Percentiles rank a stretch among this genome's conserved stretches.
Conservation (phyloP, 2,329 filamentous ascomycete species). For the Bertia moriformis region DNA sequence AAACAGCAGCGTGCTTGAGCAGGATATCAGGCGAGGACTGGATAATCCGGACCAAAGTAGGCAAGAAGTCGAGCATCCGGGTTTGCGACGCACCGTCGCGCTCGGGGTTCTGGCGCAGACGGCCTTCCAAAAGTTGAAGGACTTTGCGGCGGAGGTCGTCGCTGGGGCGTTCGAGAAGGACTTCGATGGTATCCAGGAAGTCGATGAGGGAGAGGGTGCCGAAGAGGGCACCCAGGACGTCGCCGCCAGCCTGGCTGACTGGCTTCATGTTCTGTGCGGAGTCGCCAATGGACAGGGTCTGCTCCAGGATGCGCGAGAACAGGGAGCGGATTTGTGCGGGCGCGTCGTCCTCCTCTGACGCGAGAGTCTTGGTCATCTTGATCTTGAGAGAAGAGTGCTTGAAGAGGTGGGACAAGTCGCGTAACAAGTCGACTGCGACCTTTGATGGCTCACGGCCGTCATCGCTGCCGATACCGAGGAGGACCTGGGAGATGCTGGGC, state of each 20-base stretch:
- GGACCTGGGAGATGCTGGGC: not conserved
- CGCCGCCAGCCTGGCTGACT: conserved; percentile 45
- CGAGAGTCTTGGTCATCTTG: not conserved
- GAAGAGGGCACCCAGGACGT: conserved; percentile 66
- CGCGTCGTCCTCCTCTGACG: not conserved
- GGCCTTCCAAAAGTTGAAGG: conserved; percentile 64
- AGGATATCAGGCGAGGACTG: conserved; percentile 56
- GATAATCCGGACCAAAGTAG: conserved; percentile 65
- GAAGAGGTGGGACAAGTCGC: not conserved
- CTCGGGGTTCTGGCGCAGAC: conserved; percentile 60
- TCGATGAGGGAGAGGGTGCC: conserved; percentile 73
- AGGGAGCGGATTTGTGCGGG: not conserved
- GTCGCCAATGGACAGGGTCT: conserved; percentile 51
- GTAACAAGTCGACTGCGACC: not conserved
- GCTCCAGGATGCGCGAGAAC: conserved; percentile 54
- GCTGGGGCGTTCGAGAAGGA: conserved; percentile 62
- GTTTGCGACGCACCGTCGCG: conserved; percentile 53
- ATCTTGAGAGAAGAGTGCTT: not conserved
- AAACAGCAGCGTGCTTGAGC: conserved; percentile 73
- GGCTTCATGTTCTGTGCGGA: conserved; percentile 39
- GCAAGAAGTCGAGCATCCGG: conserved; percentile 64
- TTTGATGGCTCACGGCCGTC: not conserved
- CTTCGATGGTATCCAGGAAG: conserved; percentile 77
- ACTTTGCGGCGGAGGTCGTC: conserved; percentile 67
- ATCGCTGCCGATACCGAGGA: conserved; percentile 1